Base-by-base conservation (phyloP, 2,329 filamentous ascomycete species). In the Nannizzia gypsea region DNA sequence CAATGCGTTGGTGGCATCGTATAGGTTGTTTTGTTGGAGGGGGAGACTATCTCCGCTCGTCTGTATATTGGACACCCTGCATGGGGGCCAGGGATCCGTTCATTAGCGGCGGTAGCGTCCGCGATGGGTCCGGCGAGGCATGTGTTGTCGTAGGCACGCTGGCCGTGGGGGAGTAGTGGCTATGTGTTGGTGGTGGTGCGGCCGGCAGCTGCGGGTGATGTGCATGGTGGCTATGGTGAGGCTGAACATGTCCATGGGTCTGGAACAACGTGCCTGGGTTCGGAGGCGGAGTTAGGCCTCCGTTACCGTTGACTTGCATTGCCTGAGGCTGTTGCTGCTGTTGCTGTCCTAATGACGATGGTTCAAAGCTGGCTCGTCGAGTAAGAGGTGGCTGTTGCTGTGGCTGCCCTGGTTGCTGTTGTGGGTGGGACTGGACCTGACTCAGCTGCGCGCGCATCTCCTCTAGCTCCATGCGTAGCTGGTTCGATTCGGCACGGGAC, bases 41-140 rank as follows among this genome's bases (percentile, higher is more conserved):
- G 54, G 38, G 34, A 54, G 15, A 15, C 65, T 72, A 77, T 61
- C 76, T 73, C 62, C 74, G 70, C 59, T 77, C 76, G 60, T 78
- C 76, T n/a, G 73, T 74, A 66, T 79, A 79, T 64, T 79, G 76
- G 44, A 79, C 73, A 15, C 77, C 77, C 67, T 79, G 77, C 77
- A 79, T 79, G 11, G 73, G 71, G 15, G 73, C 74, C 22, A 69
- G 66, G 2, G 73, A 70, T 6, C 73, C 73, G 64, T 76, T 78
- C 66, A 77, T 72, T 15, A 79, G 67, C 3, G 77, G 77, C 44
- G 77, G 77, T 3, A 79, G 66, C 3, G 76, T 78, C 44, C 76
- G 73, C 42, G 76, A 71, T 59, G 76, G 73, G 38, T 78, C 76
- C 20, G 70, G 69, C n/a, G 66, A 71, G 69, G 22, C 63, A 62